Evolutionary conservation across 2,329 filamentous ascomycete genomes (phyloP).

Genomic region (Scedosporium minutisporum): DNA sequence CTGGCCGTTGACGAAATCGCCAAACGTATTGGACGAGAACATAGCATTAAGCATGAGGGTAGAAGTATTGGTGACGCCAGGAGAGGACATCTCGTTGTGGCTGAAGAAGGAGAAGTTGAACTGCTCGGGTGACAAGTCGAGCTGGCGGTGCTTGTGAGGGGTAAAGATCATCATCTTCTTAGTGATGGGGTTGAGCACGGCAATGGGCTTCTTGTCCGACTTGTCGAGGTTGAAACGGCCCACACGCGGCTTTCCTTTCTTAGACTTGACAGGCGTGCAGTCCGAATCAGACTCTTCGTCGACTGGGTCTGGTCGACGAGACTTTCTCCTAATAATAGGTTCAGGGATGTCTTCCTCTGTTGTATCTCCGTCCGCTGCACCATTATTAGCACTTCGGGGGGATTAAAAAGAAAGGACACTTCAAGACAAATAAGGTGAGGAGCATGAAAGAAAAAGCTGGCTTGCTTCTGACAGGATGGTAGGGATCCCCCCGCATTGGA

Average conservation of each 20-base stretch:
- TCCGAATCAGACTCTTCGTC: slow-evolving; percentile 41
- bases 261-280: slow-evolving; percentile 28
- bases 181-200: slow-evolving; percentile 46
- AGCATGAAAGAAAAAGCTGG: background rate
- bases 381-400: no score
- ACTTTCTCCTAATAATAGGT: slow-evolving; percentile 37
- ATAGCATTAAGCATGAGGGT: slow-evolving; percentile 74
- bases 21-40: slow-evolving; percentile 45
- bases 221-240: slow-evolving; percentile 46
- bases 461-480: no score
- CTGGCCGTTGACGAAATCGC: slow-evolving; percentile 51
- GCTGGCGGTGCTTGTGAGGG: slow-evolving; percentile 35
- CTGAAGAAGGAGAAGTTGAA: slow-evolving; percentile 53
- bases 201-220: slow-evolving; percentile 46
- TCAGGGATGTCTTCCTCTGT: slow-evolving; percentile 51
- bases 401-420: background rate
- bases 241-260: slow-evolving; percentile 43
- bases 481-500: background rate
- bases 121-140: slow-evolving; percentile 46
- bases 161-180: slow-evolving; percentile 57
- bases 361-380: slow-evolving; percentile 48
- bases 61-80: slow-evolving; percentile 33
- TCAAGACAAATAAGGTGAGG: background rate
- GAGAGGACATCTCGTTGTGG: slow-evolving; percentile 9
- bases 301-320: slow-evolving; percentile 23